phyloP scores from a whole-genome alignment of 805 yeast species.

The Teunomyces kruisii region DNA sequence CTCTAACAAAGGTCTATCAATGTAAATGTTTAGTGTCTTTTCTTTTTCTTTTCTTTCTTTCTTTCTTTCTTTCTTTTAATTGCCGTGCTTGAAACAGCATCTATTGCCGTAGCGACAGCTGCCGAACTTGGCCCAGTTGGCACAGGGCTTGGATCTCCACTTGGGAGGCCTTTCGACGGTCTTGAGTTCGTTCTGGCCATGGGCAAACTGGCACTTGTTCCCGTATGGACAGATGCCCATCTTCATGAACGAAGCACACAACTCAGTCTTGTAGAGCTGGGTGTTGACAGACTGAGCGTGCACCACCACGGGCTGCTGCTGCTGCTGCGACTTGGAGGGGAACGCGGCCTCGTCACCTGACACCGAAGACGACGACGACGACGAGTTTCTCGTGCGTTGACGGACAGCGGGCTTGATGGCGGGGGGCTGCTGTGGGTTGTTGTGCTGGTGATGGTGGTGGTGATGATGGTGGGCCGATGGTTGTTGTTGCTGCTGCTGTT shows the following conservation, averaged over 20 bases:
- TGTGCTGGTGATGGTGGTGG: slow-evolving; percentile 8
- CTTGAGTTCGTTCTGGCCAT: slow-evolving; percentile 77
- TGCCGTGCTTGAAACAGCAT: slow-evolving; percentile 86
- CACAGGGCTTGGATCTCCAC: slow-evolving; percentile 90
- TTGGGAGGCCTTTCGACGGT: slow-evolving; percentile 70
- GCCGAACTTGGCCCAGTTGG: slow-evolving; percentile 81
- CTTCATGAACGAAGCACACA: slow-evolving; percentile 75
- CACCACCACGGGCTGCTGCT: neutral
- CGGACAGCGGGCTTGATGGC: slow-evolving; percentile 10
- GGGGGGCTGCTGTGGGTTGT: slow-evolving; percentile 11
- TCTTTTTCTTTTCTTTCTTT: no score
- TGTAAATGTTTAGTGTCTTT: no score
- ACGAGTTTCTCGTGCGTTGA: neutral
- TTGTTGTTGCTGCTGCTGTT: slow-evolving; percentile 12
- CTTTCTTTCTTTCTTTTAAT: slow-evolving; percentile 1
- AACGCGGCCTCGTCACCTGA: neutral
- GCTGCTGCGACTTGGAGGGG: slow-evolving; percentile 2
- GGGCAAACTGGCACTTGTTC: slow-evolving; percentile 91
- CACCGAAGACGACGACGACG: neutral
- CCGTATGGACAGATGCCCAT: slow-evolving; percentile 81
- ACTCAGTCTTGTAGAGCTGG: slow-evolving; percentile 83
- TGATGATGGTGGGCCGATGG: slow-evolving; percentile 7
- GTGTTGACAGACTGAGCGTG: slow-evolving; percentile 42
- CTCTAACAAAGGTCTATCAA: no score
- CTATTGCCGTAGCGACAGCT: slow-evolving; percentile 85